phyloP scores from a whole-genome alignment of 2,329 filamentous ascomycete genomes.

The Xylaria sp. region DNA sequence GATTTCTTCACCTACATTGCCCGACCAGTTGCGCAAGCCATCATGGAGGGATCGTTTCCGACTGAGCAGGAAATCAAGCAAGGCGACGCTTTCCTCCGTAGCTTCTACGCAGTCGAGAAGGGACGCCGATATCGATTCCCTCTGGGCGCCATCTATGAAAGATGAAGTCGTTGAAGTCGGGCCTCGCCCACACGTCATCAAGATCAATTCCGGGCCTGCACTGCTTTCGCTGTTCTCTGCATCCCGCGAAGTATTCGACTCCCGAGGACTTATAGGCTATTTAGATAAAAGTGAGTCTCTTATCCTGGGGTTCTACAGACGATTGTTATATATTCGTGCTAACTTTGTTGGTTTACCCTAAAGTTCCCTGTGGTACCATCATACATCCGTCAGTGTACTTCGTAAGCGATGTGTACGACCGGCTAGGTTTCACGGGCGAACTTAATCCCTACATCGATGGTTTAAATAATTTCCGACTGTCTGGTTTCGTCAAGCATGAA shows the following conservation, averaged over 20 bases:
- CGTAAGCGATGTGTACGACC: conserved; percentile 41
- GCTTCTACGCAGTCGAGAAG: conserved; percentile 57
- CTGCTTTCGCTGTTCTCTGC: conserved; percentile 37
- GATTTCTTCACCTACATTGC: conserved; percentile 4
- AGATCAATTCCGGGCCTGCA: conserved; percentile 39
- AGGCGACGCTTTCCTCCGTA: conserved; percentile 57
- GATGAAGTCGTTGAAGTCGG: conserved; percentile 33
- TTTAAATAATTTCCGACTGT: conserved; percentile 37
- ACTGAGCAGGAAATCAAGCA: conserved; percentile 43
- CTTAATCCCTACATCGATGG: conserved; percentile 37
- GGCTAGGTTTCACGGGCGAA: conserved; percentile 36
- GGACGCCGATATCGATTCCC: conserved; percentile 41
- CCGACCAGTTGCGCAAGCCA: conserved; percentile 25
- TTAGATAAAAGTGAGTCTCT: conserved; percentile 36
- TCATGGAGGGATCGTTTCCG: conserved; percentile 35
- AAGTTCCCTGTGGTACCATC: conserved; percentile 42
- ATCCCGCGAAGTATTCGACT: conserved; percentile 37
- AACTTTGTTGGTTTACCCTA: neutral
- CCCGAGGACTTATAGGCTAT: conserved; percentile 36
- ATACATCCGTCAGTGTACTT: conserved; percentile 44
- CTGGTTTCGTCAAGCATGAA: conserved; percentile 36
- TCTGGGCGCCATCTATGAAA: conserved; percentile 27
- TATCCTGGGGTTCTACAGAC: neutral
- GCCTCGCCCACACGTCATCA: conserved; percentile 39
- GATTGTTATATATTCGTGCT: conserved; percentile 15